phyloP scores from a whole-genome alignment of 179 eudicot species.

The Carnegiea gigantea region DNA sequence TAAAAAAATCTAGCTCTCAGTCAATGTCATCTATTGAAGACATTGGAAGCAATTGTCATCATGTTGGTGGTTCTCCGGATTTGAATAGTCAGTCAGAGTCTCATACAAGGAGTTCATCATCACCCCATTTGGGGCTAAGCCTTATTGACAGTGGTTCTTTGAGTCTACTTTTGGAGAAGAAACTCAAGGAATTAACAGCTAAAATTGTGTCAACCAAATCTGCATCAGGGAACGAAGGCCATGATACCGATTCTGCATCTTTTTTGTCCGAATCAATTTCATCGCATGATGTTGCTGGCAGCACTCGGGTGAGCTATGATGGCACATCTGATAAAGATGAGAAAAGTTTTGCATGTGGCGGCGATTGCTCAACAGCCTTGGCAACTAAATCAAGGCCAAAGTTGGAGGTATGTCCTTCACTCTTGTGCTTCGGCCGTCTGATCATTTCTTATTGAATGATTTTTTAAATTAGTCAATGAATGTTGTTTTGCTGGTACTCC shows the following conservation, averaged over 20 bases:
- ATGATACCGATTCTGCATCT: slow-evolving; percentile 35
- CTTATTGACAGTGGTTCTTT: slow-evolving; percentile 66
- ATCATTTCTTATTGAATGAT: background rate
- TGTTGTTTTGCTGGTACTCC: background rate
- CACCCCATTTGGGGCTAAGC: slow-evolving; percentile 46
- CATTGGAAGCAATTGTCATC: slow-evolving; percentile 28
- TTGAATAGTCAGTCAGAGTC: slow-evolving; percentile 32
- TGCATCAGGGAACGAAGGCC: slow-evolving; percentile 30
- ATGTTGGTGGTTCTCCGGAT: slow-evolving; percentile 25
- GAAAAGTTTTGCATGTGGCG: slow-evolving; percentile 33
- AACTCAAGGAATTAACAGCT: slow-evolving; percentile 78
- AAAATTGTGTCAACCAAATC: slow-evolving; percentile 54
- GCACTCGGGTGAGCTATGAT: slow-evolving; percentile 26
- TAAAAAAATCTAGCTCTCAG: slow-evolving; percentile 49
- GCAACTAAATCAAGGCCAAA: slow-evolving; percentile 38
- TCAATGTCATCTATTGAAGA: slow-evolving; percentile 39
- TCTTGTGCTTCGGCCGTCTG: background rate
- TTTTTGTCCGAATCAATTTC: slow-evolving; percentile 37
- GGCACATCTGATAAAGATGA: slow-evolving; percentile 38
- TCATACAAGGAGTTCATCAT: slow-evolving; percentile 32
- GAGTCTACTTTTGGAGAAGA: slow-evolving; percentile 81
- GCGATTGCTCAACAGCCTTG: slow-evolving; percentile 36
- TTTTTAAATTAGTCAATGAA: background rate
- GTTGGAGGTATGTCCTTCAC: slow-evolving; percentile 50
- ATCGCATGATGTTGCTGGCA: slow-evolving; percentile 22